Evolutionary conservation across 225 moss, liverwort and hornwort species (phyloP), one percentile per base, ranked within the genome.

Genomic region (Takakia lepidozioides): DNA sequence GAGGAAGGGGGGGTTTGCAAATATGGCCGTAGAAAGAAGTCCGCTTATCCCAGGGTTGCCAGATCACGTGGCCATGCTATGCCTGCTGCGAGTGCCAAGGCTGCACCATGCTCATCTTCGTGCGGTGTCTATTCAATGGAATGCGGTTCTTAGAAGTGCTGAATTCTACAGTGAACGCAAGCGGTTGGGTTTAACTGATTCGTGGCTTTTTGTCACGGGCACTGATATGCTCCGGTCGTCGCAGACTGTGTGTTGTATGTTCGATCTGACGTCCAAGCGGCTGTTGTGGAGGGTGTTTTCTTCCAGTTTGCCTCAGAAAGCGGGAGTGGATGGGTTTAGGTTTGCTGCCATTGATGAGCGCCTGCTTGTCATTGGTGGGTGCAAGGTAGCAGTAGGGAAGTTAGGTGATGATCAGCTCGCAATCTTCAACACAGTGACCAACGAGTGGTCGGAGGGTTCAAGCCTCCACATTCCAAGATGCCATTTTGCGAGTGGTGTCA

Each of bases 71-170:
- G 48, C 48, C 15, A 1, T 48, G 24, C 24, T 48, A 8, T 48
- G 48, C 24, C 19, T 48, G 21, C 8, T 48, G 48, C 48, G 48
- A n/a, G 48, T 48, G 48, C 48, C 48, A 15, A 24, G 48, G 24
- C 24, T 21, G 24, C 24, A 48, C 48, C 48, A 48, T 27, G 24
- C 25, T 15, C 21, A 15, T 10, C 24, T 48, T 5, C 19, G 48
- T 2, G 24, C 19, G 21, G 48, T 48, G 21, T 48, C 8, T 24
- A 25, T 15, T 0, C 14, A 24, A 15, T 48, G 48, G 48, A 48
- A 48, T 15, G 21, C 21, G 48, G 24, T 48, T 24, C 24, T 48
- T 15, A 21, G 8, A n/a, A 26, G 48, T 9, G 15, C 14, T 5
- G 48, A 25, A n/a, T 48, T 48, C 24, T 48, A 21, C 48, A 24